Base-by-base conservation (phyloP, 2,329 filamentous ascomycete species). In the Ceratocystis lukuohia region DNA sequence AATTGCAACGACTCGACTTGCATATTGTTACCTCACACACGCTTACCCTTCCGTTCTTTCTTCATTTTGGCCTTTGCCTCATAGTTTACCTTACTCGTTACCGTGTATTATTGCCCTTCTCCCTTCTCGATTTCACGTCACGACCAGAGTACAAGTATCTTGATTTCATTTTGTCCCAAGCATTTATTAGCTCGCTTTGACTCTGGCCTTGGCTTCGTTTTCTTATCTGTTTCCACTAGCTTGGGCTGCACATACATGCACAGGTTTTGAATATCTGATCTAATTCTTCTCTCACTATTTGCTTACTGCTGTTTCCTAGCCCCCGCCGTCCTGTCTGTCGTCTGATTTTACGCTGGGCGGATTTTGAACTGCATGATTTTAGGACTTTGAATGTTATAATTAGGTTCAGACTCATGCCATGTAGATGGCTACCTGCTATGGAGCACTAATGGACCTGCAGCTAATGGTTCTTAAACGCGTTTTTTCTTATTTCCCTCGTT, bases 321-420 rank as follows among this genome's bases (percentile, higher is more conserved):
- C 61, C 61, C 61, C 61, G 44, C 15, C 25, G 30, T 5, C 61
- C 48, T 33, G 53, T 44, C 48, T 48, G 22, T 30, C 61, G 61
- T 63, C 61, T 48, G 61, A 63, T 63, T 45, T 48, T 28, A 63
- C 61, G 20, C 61, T 50, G 45, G 25, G 10, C 41, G 2, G 33
- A 22, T 28, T 63, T 63, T 46, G 61, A 41, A 45, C 41, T 17
- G 48, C 41, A 25, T 50, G 15, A 37, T 45, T 50, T 48, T 28
- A 41, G 61, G 15, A 63, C 61, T 63, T 63, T 15, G n/a, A 33
- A 12, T 53, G 15, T 53, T 37, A 12, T 50, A 20, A 22, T 8
- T 25, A 20, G 8, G 15, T 17, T 53, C 20, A 25, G 48, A 15
- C 8, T 41, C 48, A 10, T 53, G 48, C 25, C 48, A 22, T 25